These are phyloP conservation scores for Raddia distichophylla DNA, from an alignment of 176 grass and related monocot genomes.

Conservation along the genomic window DNA sequence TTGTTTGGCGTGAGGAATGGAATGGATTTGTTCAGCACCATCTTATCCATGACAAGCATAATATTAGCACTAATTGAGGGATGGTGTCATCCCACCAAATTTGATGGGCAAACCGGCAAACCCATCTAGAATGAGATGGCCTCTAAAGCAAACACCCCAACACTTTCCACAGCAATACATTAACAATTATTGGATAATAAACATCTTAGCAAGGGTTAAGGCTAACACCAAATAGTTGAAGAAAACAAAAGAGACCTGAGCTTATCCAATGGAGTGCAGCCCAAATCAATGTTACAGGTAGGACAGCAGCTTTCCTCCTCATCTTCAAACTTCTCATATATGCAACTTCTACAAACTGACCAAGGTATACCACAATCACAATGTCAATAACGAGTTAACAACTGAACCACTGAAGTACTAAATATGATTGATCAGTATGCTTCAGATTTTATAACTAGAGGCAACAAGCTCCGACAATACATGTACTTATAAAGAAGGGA, in stretches of 20 bases:
- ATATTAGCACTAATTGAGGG: too few species aligned
- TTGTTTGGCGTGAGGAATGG: too few species aligned
- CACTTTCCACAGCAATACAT: not conserved
- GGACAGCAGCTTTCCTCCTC: slow-evolving; percentile 45
- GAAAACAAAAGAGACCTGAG: slow-evolving; percentile 49
- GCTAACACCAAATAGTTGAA: not conserved
- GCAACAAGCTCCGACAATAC: not conserved
- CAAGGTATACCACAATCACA: not conserved
- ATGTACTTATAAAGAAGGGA: not conserved
- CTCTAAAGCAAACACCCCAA: too few species aligned
- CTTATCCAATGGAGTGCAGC: slow-evolving; percentile 32
- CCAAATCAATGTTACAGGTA: slow-evolving; percentile 43
- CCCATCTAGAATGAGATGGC: too few species aligned
- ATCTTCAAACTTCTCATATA: slow-evolving; percentile 46
- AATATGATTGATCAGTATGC: not conserved
- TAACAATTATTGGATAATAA: not conserved
- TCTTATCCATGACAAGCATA: too few species aligned
- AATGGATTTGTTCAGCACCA: too few species aligned
- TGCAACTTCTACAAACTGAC: slow-evolving; percentile 62
- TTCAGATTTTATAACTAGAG: not conserved
- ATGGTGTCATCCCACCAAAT: too few species aligned
- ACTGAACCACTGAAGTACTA: not conserved
- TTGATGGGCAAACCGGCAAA: too few species aligned
- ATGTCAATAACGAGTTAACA: not conserved
- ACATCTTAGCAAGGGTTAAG: not conserved